Evolutionary conservation across 2,329 filamentous ascomycete species (phyloP), one percentile per base, ranked within the genome.

Genomic region (Fusarium graminum): DNA sequence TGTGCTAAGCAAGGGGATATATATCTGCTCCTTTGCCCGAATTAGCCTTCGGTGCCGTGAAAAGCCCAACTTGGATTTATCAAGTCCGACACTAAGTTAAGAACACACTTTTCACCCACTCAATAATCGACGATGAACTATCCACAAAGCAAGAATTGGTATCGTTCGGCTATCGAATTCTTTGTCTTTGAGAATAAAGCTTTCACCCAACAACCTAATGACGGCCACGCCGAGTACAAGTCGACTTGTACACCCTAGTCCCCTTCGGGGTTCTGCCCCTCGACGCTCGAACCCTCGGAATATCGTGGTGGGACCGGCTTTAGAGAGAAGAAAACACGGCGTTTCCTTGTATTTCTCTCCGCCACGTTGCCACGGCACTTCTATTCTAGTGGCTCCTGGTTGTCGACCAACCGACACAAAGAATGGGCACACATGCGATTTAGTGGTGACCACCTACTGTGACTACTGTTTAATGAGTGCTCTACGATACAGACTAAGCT

Each of bases 311-410:
- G 65, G 60, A 54, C 59, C 64, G 58, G 56, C 58, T 63, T 57
- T 47, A 56, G 16, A 34, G 14, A 32, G n/a, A 16, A n/a, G 32
- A 36, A 36, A 36, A 44, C 50, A 53, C 70, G 71, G 52, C 69
- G 64, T 71, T 72, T 74, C 68, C 59, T 54, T 65, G 66, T 56
- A 67, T 46, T 39, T 64, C 54, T 58, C 61, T 65, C 60, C 61
- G 67, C 64, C 69, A 74, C 72, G 70, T 75, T 71, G 74, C 60
- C 63, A 72, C 63, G 51, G 62, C 67, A 68, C 65, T 65, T 72
- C 50, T 66, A 62, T 72, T 68, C 63, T 68, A 71, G 64, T 72
- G 68, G 73, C 50, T 60, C 49, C 26, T 54, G 42, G 40, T 42
- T 43, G 34, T 26, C 56, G 43, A 47, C 39, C 40, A 42, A 39